phyloP scores from a whole-genome alignment of 2,329 filamentous ascomycete species.

The Xylariomycetidae sp. region DNA sequence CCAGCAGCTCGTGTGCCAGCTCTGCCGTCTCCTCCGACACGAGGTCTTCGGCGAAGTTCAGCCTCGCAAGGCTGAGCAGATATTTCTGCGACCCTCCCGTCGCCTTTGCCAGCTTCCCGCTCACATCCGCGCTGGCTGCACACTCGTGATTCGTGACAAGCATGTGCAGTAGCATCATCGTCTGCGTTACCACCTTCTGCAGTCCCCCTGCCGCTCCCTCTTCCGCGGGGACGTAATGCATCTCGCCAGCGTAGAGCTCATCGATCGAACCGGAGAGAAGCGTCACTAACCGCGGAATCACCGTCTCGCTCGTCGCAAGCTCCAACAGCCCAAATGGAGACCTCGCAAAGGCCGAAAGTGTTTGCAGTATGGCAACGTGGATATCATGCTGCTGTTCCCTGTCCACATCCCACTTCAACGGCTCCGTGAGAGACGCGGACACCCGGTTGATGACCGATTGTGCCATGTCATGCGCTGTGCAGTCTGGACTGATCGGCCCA shows the following conservation, averaged over 20 bases:
- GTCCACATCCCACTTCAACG: constrained; percentile 37
- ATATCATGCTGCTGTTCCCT: constrained; percentile 35
- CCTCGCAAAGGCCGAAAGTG: constrained; percentile 54
- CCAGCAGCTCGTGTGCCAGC: constrained; percentile 74
- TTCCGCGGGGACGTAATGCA: constrained; percentile 27
- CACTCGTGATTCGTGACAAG: constrained; percentile 44
- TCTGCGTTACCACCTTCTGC: constrained; percentile 41
- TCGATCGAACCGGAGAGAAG: constrained; percentile 61
- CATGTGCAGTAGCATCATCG: constrained; percentile 44
- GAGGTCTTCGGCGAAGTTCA: constrained; percentile 75
- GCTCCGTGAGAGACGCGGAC: constrained; percentile 55
- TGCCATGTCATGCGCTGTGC: constrained; percentile 37
- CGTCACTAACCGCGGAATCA: constrained; percentile 68
- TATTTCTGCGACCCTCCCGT: constrained; percentile 76
- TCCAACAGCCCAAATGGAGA: constrained; percentile 58
- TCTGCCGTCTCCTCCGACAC: constrained; percentile 78
- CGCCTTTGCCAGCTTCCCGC: constrained; percentile 63
- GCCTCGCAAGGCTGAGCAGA: constrained; percentile 68
- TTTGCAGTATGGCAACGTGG: constrained; percentile 42
- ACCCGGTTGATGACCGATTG: constrained; percentile 54
- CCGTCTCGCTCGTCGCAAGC: constrained; percentile 61
- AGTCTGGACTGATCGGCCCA: constrained; percentile 52
- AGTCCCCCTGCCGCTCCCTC: constrained; percentile 23
- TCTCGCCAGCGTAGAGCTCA: constrained; percentile 59
- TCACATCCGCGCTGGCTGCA: constrained; percentile 50